phyloP scores from a whole-genome alignment of 352 stramenopile genomes.

The Phytophthora vignae region DNA sequence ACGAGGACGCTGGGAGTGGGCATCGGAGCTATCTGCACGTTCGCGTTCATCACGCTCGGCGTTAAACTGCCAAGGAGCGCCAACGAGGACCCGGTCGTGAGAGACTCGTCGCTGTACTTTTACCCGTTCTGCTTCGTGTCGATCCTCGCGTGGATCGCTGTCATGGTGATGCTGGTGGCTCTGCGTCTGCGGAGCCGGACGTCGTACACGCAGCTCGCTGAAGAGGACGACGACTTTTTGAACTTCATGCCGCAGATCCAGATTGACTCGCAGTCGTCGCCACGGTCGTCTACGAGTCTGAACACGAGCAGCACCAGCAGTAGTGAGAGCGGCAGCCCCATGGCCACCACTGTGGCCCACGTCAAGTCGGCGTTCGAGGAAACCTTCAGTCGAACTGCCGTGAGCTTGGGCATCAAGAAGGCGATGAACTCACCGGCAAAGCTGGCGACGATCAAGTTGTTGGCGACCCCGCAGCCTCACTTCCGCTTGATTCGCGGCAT shows the following conservation, averaged over 20 bases:
- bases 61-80: constrained; percentile 50
- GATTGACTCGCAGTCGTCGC: constrained; percentile 32
- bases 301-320: constrained; percentile 48
- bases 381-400: constrained; percentile 58
- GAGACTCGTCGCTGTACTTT: constrained; percentile 72
- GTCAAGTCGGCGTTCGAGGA: constrained; percentile 80
- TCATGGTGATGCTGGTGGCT: constrained; percentile 71
- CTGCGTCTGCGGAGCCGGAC: constrained; percentile 67
- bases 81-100: constrained; percentile 39
- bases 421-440: constrained; percentile 39
- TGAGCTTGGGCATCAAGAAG: constrained; percentile 57
- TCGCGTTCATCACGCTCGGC: constrained; percentile 57
- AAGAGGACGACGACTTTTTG: constrained; percentile 60
- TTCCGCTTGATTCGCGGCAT: constrained; percentile 77
- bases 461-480: constrained; percentile 69
- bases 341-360: constrained; percentile 51
- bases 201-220: constrained; percentile 72
- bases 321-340: constrained; percentile 36
- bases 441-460: constrained; percentile 39
- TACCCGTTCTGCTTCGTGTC: constrained; percentile 84
- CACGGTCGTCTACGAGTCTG: constrained; percentile 37
- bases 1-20: constrained; percentile 76
- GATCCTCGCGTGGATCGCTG: constrained; percentile 71
- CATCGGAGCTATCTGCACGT: constrained; percentile 59
- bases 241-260: constrained; percentile 57